These are phyloP conservation scores for Lipomyces lipofer DNA, from an alignment of 805 yeast genomes.

Conservation along the genomic window DNA sequence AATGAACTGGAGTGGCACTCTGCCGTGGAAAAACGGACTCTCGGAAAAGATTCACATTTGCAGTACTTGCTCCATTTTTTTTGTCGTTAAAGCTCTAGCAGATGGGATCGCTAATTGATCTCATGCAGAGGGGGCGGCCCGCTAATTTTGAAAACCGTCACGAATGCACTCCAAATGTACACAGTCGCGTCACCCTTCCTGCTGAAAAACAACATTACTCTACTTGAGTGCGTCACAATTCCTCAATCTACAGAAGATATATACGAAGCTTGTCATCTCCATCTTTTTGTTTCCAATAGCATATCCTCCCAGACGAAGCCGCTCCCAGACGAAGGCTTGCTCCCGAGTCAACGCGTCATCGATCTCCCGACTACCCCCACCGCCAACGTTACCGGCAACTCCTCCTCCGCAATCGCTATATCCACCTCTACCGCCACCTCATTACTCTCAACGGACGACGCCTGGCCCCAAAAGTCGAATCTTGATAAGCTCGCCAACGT, in stretches of 20 bases:
- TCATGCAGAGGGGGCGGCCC: constrained; percentile 11
- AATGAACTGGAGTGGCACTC: constrained; percentile 21
- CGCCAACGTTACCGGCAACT: not conserved
- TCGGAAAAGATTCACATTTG: constrained; percentile 19
- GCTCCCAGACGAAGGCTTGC: constrained; percentile 10
- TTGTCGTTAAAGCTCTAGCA: too few species aligned
- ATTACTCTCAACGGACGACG: not conserved
- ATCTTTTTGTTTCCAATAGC: constrained; percentile 11
- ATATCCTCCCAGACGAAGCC: constrained; percentile 14
- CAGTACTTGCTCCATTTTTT: constrained; percentile 8
- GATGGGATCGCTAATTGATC: not conserved
- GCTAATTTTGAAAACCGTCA: constrained; percentile 8
- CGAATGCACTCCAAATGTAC: constrained; percentile 19
- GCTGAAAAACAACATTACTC: constrained; percentile 9
- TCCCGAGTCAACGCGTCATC: constrained; percentile 24
- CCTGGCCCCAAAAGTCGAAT: constrained; percentile 10
- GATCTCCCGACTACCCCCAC: constrained; percentile 7
- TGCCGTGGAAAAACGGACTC: constrained; percentile 2
- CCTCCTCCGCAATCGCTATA: constrained; percentile 11
- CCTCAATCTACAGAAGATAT: constrained; percentile 19
- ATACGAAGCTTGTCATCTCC: constrained; percentile 26
- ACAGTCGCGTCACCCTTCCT: constrained; percentile 25
- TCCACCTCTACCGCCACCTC: constrained; percentile 12
- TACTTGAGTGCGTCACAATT: constrained; percentile 15
- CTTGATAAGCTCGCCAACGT: not conserved